Conservation (phyloP, 352 stramenopile genomes). For the Phytophthora citrophthora region DNA sequence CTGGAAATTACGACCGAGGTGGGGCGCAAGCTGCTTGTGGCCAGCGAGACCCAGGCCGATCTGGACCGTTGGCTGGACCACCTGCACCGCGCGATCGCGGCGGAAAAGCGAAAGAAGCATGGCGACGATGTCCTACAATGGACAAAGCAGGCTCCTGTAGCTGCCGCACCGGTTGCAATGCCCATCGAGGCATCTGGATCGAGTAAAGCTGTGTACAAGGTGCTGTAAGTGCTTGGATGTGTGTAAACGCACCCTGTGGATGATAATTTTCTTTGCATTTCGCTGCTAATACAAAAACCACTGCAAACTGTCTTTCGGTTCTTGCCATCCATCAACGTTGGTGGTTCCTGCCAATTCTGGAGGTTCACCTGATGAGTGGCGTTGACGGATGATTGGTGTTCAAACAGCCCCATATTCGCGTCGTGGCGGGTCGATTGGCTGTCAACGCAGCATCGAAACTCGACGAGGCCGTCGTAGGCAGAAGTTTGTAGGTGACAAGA, state of each 20-base stretch:
- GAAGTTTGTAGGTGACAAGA: no score
- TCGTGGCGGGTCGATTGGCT: slow-evolving; percentile 8
- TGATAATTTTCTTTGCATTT: slow-evolving; percentile 8
- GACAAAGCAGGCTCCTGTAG: slow-evolving; percentile 1
- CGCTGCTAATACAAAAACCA: slow-evolving; percentile 7
- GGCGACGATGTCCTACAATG: slow-evolving; percentile 7
- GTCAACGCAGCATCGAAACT: neutral
- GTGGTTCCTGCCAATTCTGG: neutral
- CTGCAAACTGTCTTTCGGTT: neutral
- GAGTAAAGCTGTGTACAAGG: slow-evolving; percentile 30
- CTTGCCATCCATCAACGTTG: no score
- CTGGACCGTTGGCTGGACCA: slow-evolving; percentile 72
- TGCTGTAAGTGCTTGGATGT: slow-evolving; percentile 21
- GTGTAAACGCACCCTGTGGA: neutral
- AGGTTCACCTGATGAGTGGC: slow-evolving; percentile 2
- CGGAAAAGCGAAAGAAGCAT: slow-evolving; percentile 54
- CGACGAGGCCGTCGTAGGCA: neutral
- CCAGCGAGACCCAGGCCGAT: slow-evolving; percentile 73
- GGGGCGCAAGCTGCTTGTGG: slow-evolving; percentile 74
- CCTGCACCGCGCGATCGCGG: slow-evolving; percentile 57
- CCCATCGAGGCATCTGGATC: slow-evolving; percentile 9
- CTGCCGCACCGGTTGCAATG: slow-evolving; percentile 11
- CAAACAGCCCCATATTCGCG: neutral
- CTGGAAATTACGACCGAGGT: slow-evolving; percentile 80
- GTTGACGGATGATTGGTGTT: slow-evolving; percentile 10